Evolutionary conservation across 179 eudicot species (phyloP), one percentile per base, ranked within the genome.

Genomic region (Silene vulgaris): DNA sequence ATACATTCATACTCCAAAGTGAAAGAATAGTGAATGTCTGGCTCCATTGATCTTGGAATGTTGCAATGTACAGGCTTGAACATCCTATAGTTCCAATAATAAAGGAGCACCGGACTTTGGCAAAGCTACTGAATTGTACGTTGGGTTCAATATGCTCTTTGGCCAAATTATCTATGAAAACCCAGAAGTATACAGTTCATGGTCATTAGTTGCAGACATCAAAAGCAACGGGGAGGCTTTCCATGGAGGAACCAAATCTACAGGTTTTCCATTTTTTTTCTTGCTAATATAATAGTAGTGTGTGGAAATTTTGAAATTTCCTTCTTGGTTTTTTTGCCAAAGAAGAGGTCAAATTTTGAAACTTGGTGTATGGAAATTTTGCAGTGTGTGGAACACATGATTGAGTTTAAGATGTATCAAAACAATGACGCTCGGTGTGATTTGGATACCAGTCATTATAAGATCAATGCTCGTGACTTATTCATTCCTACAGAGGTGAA

Each of bases 151-250:
- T 93, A 66, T 95, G 97, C 82, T 87, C 90, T 19, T 91, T 93
- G 75, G 80, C 99, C 64, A 92, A 82, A 79, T 85, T 93, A 64
- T 95, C 97, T 59, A 86, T 86, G 82, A 83, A 83, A 81, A 82
- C 97, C 30, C 93, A 93, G 69, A 95, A 78, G 83, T 88, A 95
- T 77, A 95, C 89, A 32, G 78, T 95, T 48, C 97, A 93, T 84
- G 99, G 99, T 72, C 97, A 78, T 87, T 95, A 97, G 97, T 96
- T 92, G 72, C 99, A 95, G 87, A 95, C 99, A 70, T 92, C 99
- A 65, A 90, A 97, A 54, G 91, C 99, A 74, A 95, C 99, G 48
- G 99, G 99, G 68, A 85, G 99, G 64, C 95, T 95, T 72, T 88
- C 99, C 73, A 90, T 90, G 91, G 99, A 95, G 87, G 97, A 95